Evolutionary conservation across 106 monocot species (phyloP), one percentile per base, ranked within the genome.

Genomic region (Dendrobium huoshanense): DNA sequence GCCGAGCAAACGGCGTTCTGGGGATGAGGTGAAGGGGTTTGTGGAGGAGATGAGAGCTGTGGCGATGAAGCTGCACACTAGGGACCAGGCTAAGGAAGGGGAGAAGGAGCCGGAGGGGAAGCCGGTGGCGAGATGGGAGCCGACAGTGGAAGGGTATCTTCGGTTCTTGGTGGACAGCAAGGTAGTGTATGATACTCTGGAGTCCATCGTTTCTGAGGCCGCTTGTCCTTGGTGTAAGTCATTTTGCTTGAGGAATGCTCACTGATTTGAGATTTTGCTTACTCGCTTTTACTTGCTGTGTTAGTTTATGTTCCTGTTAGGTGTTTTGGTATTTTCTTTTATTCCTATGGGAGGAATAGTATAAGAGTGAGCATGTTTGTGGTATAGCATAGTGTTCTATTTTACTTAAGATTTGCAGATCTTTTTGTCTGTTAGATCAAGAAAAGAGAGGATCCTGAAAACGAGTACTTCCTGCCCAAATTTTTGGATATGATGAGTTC

Each of bases 21-120:
- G 78, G 3, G 84, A 81, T 15, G 85, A 79, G 54, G 68, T 61
- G 73, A 87, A 84, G 79, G 88, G 88, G 47, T 91, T 91, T 78
- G 93, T 91, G 72, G 91, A 89, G 2, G 90, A 91, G 91, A 89
- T 91, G 93, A 75, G 89, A 77, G 67, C 81, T 9, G 89, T 91
- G 2, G 91, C 93, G 18, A 93, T 91, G 93, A 85, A 81, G 81
- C 81, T 93, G 84, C 93, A 91, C 80, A 93, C 93, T 2, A 80
- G 82, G 77, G 91, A 91, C 73, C 93, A 93, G 81, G 85, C 93
- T 4, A 90, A 45, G 84, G 91, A 93, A 45, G 93, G 93, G 41
- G 84, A 89, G 89, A 93, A 88, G 87, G 87, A 87, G 83, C 27
- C 87, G 3, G 79, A 88, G 0, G 65, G 75, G 4, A 82, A 79